These are phyloP conservation scores for Centaurea solstitialis DNA, from an alignment of 129 eudicot species.

Conservation along the genomic window DNA sequence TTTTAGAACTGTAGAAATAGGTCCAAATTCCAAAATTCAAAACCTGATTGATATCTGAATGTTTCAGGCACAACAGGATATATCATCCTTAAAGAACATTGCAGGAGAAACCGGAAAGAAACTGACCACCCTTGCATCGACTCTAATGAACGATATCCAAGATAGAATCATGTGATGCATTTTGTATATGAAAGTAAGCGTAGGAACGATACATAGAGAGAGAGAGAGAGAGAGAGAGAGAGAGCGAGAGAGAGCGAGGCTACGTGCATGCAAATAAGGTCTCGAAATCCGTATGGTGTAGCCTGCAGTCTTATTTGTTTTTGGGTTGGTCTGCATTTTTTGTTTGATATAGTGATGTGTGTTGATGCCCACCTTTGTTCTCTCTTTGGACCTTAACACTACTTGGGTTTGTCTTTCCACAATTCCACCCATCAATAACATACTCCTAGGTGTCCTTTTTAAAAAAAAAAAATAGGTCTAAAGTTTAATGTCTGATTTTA, in stretches of 20 bases:
- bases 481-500: too few species aligned
- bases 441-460: neutral
- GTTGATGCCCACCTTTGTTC: neutral
- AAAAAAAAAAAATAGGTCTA: too few species aligned
- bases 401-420: too few species aligned
- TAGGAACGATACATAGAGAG: neutral
- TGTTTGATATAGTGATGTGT: neutral
- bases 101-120: constrained; percentile 92
- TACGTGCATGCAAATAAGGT: constrained; percentile 13
- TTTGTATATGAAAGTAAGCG: neutral
- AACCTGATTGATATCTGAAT: neutral
- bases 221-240: too few species aligned
- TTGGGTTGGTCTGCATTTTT: neutral
- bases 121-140: constrained; percentile 63
- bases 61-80: constrained; percentile 78
- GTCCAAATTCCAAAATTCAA: neutral
- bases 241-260: neutral
- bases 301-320: neutral
- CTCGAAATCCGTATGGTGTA: neutral
- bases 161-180: constrained; percentile 51
- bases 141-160: constrained; percentile 62
- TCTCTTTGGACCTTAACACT: neutral
- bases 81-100: constrained; percentile 73
- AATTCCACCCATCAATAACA: neutral
- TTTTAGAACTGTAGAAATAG: neutral